These are phyloP conservation scores for Boletus rubescentipes DNA, from an alignment of 768 basidiomycete genomes.

Conservation along the genomic window DNA sequence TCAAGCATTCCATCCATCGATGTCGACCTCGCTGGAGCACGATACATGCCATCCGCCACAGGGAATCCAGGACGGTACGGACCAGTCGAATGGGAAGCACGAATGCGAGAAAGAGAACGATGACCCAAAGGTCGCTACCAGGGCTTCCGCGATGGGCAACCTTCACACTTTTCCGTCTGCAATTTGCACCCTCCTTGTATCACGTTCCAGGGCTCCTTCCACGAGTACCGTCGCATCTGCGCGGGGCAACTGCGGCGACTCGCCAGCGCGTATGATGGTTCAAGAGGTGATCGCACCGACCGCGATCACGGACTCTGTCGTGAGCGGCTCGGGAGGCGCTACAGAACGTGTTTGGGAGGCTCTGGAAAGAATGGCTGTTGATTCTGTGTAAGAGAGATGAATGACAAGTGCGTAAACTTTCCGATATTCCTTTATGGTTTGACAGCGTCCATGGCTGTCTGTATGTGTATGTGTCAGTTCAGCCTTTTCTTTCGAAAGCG, in stretches of 20 bases:
- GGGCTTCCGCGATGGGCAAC: neutral
- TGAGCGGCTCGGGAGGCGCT: constrained; percentile 3
- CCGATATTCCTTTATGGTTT: neutral
- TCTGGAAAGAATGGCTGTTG: constrained; percentile 27
- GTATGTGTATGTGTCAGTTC: neutral
- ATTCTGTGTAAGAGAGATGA: constrained; percentile 4
- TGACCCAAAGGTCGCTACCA: neutral
- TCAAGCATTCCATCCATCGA: neutral
- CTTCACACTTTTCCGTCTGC: constrained; percentile 7
- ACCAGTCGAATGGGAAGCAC: neutral
- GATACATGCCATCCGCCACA: neutral
- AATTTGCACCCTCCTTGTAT: constrained; percentile 7
- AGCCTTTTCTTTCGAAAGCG: neutral
- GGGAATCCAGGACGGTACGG: neutral
- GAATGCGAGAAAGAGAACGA: constrained; percentile 5
- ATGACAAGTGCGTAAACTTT: neutral
- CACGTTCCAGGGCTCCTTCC: constrained; percentile 22
- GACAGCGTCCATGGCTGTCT: neutral
- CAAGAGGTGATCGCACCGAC: neutral
- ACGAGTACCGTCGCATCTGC: constrained; percentile 22
- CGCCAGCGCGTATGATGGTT: neutral
- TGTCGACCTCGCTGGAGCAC: neutral
- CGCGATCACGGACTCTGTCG: neutral
- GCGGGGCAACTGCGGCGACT: neutral
- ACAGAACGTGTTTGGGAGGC: constrained; percentile 18